Evolutionary conservation across 2,329 filamentous ascomycete genomes (phyloP).

Genomic region (Rutstroemia sydowiana): DNA sequence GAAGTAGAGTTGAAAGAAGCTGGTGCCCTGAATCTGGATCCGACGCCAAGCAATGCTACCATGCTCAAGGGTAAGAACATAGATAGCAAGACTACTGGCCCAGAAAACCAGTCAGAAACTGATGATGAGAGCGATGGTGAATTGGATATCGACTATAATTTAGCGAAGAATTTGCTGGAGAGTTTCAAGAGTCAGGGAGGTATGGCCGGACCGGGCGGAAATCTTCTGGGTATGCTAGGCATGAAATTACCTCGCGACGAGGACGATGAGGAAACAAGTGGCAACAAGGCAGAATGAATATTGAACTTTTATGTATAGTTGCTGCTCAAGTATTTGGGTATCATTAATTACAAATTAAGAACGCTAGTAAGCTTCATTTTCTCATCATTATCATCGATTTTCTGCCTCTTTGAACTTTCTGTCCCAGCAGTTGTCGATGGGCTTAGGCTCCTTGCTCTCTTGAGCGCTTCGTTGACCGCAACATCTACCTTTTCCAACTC

Average conservation of each 20-base stretch:
- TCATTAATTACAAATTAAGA: slow-evolving; percentile 9
- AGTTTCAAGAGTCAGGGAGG: slow-evolving; percentile 89
- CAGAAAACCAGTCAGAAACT: slow-evolving; percentile 50
- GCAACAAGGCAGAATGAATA: background rate
- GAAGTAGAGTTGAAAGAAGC: slow-evolving; percentile 64
- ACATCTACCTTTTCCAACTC: slow-evolving; percentile 35
- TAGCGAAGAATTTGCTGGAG: slow-evolving; percentile 85
- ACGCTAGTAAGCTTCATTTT: slow-evolving; percentile 7
- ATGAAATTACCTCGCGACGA: slow-evolving; percentile 75
- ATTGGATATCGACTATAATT: slow-evolving; percentile 74
- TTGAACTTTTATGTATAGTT: background rate
- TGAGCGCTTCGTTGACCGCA: slow-evolving; percentile 15
- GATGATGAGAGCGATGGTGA: slow-evolving; percentile 47
- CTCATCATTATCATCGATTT: slow-evolving; percentile 12
- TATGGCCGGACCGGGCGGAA: slow-evolving; percentile 76
- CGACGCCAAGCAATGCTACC: slow-evolving; percentile 29
- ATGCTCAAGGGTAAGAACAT: slow-evolving; percentile 23
- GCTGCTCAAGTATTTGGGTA: slow-evolving; percentile 3
- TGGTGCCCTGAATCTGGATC: slow-evolving; percentile 54
- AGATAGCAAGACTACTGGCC: slow-evolving; percentile 17
- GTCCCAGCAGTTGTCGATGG: slow-evolving; percentile 10
- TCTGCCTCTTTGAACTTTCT: slow-evolving; percentile 19
- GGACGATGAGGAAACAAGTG: slow-evolving; percentile 35
- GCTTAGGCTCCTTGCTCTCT: slow-evolving; percentile 18
- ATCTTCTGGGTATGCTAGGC: slow-evolving; percentile 81